Conservation (phyloP, 1,284 basidiomycete species). For the Austroboletus niveus region DNA sequence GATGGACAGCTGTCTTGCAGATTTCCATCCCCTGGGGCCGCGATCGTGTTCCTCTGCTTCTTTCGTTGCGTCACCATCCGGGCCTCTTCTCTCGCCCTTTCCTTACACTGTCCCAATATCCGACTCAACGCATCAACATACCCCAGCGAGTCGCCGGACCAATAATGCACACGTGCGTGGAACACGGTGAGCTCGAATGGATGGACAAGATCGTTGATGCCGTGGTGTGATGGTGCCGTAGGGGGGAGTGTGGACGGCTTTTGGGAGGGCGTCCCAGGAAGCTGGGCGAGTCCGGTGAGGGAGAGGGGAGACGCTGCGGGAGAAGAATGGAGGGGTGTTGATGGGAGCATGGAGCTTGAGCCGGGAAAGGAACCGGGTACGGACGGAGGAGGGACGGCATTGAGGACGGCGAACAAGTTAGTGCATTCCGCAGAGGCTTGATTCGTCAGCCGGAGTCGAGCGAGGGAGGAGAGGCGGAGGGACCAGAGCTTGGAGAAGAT, state of each 20-base stretch:
- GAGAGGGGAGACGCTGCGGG: conserved; percentile 18
- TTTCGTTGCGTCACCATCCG: conserved; percentile 40
- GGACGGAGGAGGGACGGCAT: conserved; percentile 48
- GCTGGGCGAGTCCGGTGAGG: conserved; percentile 21
- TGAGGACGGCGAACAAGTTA: conserved; percentile 73
- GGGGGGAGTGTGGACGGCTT: conserved; percentile 14
- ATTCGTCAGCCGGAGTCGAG: conserved; percentile 77
- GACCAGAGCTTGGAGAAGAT: conserved; percentile 64
- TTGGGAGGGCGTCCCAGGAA: conserved; percentile 28
- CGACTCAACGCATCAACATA: conserved; percentile 75
- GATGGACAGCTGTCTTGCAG: not conserved
- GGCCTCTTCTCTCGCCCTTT: conserved; percentile 47
- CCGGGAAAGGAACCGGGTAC: conserved; percentile 27
- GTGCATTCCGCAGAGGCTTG: conserved; percentile 77
- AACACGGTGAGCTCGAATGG: conserved; percentile 83
- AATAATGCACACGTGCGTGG: conserved; percentile 65
- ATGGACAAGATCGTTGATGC: conserved; percentile 51
- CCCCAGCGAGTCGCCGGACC: conserved; percentile 71
- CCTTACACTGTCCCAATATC: conserved; percentile 76
- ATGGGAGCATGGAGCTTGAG: conserved; percentile 7
- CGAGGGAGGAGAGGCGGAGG: conserved; percentile 71
- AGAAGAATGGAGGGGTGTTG: conserved; percentile 14
- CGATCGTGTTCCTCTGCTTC: conserved; percentile 1
- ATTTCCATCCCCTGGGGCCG: not conserved
- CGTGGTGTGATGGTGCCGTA: not conserved